Base-by-base conservation (phyloP, 768 basidiomycete species). In the Trametes cubensis region DNA sequence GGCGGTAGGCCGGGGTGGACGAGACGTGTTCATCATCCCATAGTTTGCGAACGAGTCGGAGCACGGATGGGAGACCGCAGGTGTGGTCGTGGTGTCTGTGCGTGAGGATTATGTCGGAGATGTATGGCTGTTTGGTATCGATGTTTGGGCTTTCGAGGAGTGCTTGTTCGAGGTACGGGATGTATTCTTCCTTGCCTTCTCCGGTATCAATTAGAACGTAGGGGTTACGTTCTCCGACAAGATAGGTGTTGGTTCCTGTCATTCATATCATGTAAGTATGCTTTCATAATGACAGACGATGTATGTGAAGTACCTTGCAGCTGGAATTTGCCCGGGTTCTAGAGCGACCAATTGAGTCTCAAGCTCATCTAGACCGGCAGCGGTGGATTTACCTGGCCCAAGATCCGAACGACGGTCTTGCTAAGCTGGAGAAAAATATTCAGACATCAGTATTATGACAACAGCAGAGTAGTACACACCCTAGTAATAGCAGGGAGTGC, bases 51-150 rank as follows among this genome's bases (percentile, higher is more conserved):
- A 97, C 80, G 44, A 93, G 83, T 6, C 70, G 64, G 0, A 98
- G 81, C 0, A 97, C 88, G 28, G 82, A 75, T 0, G 83, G 83
- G 2, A 97, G 77, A 5, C 95, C 96, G 7, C 83, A 83, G 64
- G 88, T 79, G 66, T 98, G 96, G 75, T 98, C 96, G 30, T 78
- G 77, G 71, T 98, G 96, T 81, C 88, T 88, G 73, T 98, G 96
- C 0, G 94, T 93, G 58, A 98, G 79, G 69, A 98, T 79, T 74
- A 98, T 92, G 71, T 98, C 94, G 13, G 92, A 92, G 51, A 98
- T 75, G 51, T 87, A 82, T 8, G 85, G 84, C 47, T 79, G 76
- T 23, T 67, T 58, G 6, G 77, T 71, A 54, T 82, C 73, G 41
- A 69, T 61, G 11, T 76, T 67, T 26, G 74, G 68, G 25, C 70